Conservation (phyloP, 345 rosid genomes). For the Ceriops zippeliana region DNA sequence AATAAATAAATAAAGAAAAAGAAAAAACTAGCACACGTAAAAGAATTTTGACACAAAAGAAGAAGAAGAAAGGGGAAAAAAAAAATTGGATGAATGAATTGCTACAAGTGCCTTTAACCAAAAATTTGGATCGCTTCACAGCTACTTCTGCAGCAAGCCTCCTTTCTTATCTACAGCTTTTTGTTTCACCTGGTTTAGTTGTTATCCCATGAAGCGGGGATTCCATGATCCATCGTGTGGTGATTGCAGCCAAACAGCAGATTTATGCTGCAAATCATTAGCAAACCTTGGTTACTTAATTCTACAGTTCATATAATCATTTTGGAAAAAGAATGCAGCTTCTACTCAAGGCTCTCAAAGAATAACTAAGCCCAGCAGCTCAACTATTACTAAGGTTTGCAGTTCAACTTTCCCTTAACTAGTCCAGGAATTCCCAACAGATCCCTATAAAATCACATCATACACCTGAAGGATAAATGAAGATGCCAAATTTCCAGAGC, state of each 20-base stretch:
- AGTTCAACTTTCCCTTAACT: background rate
- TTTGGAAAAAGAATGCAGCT: no score
- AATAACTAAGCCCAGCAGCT: no score
- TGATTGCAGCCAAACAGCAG: background rate
- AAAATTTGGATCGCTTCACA: constrained; percentile 20
- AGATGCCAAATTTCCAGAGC: background rate
- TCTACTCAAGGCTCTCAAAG: no score
- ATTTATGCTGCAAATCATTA: background rate
- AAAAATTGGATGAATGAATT: constrained; percentile 44
- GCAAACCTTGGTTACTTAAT: no score
- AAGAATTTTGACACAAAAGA: background rate
- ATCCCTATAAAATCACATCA: background rate
- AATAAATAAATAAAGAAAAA: background rate
- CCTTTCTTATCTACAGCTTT: constrained; percentile 41
- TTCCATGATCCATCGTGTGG: background rate
- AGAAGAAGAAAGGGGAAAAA: constrained; percentile 13
- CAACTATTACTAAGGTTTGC: background rate
- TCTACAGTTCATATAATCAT: no score
- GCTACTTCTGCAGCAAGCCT: constrained; percentile 31
- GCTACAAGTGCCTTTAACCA: constrained; percentile 34
- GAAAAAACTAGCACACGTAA: constrained; percentile 4
- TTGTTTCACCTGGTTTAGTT: constrained; percentile 9
- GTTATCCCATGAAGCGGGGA: constrained; percentile 16
- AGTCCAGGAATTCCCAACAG: background rate
- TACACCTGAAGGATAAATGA: background rate